A percentile compares a stretch with the other conserved stretches of the same genome.
Conservation (phyloP, 208 protist genomes). For the Trypanosoma congolense region DNA sequence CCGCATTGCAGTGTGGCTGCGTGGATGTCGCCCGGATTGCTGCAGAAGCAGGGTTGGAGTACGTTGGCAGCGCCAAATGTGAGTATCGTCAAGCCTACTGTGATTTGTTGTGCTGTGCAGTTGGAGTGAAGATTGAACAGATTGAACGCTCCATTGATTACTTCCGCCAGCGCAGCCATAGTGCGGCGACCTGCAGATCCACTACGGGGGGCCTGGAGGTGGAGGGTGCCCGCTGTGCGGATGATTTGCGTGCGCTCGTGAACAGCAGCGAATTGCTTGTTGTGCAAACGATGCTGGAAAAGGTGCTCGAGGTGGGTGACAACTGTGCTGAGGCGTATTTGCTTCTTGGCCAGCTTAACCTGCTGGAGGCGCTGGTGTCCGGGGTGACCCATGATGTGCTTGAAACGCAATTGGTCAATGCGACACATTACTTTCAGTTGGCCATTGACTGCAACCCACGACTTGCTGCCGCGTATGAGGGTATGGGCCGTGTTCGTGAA, state of each 20-base stretch:
- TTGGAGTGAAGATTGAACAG: constrained; percentile 20
- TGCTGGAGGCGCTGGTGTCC: constrained; percentile 42
- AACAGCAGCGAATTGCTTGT: constrained; percentile 18
- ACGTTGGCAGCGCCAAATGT: constrained; percentile 19
- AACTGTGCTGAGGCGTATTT: constrained; percentile 51
- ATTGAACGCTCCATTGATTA: constrained; percentile 9
- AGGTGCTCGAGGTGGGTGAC: constrained; percentile 34
- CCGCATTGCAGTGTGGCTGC: constrained; percentile 34
- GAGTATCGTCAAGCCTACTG: constrained; percentile 34
- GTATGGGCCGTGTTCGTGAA: constrained; percentile 57
- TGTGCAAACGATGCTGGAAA: constrained; percentile 31
- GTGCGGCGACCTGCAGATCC: neutral
- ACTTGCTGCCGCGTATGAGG: constrained; percentile 38
- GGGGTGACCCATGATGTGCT: constrained; percentile 27
- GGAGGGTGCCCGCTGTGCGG: constrained; percentile 7
- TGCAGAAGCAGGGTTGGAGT: constrained; percentile 38
- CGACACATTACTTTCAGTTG: constrained; percentile 43
- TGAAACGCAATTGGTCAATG: constrained; percentile 40
- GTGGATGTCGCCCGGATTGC: constrained; percentile 42
- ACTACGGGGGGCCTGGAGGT: constrained; percentile 17
- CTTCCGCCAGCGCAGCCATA: neutral
- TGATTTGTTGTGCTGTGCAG: constrained; percentile 48
- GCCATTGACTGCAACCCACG: constrained; percentile 35
- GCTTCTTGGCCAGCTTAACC: constrained; percentile 40
- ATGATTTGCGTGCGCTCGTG: constrained; percentile 15